Conservation (phyloP, 768 basidiomycete species). For the Russula ochroleuca region DNA sequence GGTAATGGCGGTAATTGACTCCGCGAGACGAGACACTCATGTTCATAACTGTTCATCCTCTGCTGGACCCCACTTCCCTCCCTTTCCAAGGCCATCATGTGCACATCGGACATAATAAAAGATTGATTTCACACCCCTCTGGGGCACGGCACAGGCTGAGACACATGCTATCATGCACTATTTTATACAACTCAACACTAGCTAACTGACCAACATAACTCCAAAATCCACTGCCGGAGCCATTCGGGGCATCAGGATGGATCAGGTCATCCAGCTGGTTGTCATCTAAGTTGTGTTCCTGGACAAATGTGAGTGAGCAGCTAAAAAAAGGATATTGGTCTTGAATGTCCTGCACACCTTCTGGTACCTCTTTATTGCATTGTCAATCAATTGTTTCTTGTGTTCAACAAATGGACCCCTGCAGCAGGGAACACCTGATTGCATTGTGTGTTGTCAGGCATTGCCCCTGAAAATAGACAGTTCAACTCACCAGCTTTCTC, state of each 20-base stretch:
- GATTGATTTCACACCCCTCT: not conserved
- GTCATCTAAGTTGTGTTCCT: not conserved
- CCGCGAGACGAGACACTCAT: not conserved
- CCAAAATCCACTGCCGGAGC: not conserved
- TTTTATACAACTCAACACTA: not conserved
- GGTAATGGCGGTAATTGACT: not conserved
- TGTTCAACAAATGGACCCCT: not conserved
- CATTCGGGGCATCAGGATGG: not conserved
- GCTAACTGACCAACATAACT: not conserved
- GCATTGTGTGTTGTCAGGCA: not conserved
- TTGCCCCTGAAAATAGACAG: no score
- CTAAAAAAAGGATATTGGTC: not conserved
- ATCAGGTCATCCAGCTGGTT: not conserved
- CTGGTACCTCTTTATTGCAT: not conserved
- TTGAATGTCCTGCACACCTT: not conserved
- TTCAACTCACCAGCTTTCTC: not conserved
- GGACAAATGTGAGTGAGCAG: not conserved
- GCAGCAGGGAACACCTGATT: not conserved
- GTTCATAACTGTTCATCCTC: not conserved
- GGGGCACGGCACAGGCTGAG: not conserved
- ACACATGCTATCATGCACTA: not conserved
- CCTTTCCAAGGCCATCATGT: not conserved
- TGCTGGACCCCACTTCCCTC: not conserved
- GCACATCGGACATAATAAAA: not conserved
- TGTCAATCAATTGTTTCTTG: not conserved